Evolutionary conservation across 371 early-diverging fungal species (phyloP).

Genomic region (Blyttiomyces sp.): DNA sequence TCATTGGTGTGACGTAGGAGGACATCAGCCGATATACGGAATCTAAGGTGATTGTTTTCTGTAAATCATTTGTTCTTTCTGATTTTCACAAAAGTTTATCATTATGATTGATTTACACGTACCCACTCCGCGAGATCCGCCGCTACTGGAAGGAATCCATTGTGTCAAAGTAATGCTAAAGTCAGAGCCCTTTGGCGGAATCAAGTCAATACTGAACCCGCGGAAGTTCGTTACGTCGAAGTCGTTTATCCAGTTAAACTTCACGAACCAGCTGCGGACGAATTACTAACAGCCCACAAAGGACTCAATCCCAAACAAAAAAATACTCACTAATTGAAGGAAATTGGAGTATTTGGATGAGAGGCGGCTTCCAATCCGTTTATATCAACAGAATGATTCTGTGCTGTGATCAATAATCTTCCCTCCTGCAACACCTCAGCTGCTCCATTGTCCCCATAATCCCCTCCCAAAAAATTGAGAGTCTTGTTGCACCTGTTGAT

Average conservation of each 20-base stretch:
- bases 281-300: not conserved
- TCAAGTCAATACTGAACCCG: constrained; percentile 24
- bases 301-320: not conserved
- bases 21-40: constrained; percentile 28
- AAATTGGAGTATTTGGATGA: constrained; percentile 4
- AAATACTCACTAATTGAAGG: constrained; percentile 14
- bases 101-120: no score
- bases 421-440: constrained; percentile 5
- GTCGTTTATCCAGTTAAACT: constrained; percentile 26
- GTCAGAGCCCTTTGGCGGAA: constrained; percentile 28
- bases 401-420: not conserved
- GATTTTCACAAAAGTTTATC: no score
- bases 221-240: constrained; percentile 31
- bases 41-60: constrained; percentile 13
- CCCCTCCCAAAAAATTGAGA: constrained; percentile 27
- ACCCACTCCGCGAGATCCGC: constrained; percentile 9
- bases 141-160: constrained; percentile 18
- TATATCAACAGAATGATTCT: not conserved
- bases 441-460: constrained; percentile 24
- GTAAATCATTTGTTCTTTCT: not conserved
- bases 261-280: constrained; percentile 18
- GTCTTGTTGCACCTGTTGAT: constrained; percentile 18
- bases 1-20: constrained; percentile 30
- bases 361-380: constrained; percentile 6
- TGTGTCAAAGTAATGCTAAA: constrained; percentile 38